Evolutionary conservation across 75 land plant species (phyloP).

Genomic region (Gnetum montanum): DNA sequence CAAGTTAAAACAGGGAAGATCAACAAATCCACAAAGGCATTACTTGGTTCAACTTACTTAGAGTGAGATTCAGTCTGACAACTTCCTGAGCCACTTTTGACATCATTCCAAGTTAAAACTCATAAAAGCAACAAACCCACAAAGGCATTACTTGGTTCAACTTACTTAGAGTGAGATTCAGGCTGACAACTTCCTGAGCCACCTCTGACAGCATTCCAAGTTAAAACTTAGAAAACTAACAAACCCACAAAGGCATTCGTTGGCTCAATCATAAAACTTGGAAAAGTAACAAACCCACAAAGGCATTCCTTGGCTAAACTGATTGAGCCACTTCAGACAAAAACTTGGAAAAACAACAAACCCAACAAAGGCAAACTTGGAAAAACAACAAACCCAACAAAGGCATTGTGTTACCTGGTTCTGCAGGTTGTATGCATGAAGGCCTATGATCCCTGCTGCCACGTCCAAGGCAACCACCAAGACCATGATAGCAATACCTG

Average conservation of each 20-base stretch:
- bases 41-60: too few species aligned
- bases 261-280: not conserved
- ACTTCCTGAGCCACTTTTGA: too few species aligned
- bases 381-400: not conserved
- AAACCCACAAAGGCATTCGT: not conserved
- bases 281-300: not conserved
- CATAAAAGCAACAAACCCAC: not conserved
- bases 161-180: too few species aligned
- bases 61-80: too few species aligned
- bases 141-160: too few species aligned
- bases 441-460: conserved; percentile 47
- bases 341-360: not conserved
- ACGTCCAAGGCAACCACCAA: conserved; percentile 39
- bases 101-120: too few species aligned
- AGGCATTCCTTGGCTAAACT: not conserved
- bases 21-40: too few species aligned
- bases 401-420: conserved; percentile 30
- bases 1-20: too few species aligned
- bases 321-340: not conserved
- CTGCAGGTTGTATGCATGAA: conserved; percentile 41
- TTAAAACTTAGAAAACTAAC: too few species aligned
- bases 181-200: too few species aligned
- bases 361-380: not conserved
- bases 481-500: too few species aligned
- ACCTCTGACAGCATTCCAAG: too few species aligned